Percentiles rank a stretch among this genome's conserved stretches.
These are phyloP conservation scores for Cercospora brassicicola DNA, from an alignment of 2,329 filamentous ascomycete species.

Conservation along the genomic window DNA sequence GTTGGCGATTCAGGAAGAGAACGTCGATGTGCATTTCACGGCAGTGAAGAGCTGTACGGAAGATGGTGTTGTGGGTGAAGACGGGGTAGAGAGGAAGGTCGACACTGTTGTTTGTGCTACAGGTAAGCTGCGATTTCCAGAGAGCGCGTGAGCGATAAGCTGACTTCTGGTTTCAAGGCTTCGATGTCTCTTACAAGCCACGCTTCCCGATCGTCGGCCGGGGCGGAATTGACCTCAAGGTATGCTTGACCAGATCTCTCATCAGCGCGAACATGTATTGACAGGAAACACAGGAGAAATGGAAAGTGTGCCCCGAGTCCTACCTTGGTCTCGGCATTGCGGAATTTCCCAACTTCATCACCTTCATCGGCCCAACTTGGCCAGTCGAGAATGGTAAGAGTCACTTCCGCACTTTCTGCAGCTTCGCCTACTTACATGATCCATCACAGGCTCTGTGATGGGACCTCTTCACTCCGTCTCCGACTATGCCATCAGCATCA, in stretches of 20 bases:
- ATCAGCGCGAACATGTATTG: background rate
- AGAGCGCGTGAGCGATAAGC: background rate
- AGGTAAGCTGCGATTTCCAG: background rate
- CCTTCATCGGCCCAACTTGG: conserved; percentile 41
- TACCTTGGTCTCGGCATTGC: conserved; percentile 48
- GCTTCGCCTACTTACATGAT: conserved; percentile 33
- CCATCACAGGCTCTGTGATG: conserved; percentile 49
- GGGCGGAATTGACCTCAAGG: conserved; percentile 43
- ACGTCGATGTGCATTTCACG: conserved; percentile 55
- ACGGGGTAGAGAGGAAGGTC: conserved; percentile 45
- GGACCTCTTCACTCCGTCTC: conserved; percentile 43
- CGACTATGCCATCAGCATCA: conserved; percentile 45
- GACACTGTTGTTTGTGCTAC: conserved; percentile 51
- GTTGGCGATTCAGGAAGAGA: conserved; percentile 51
- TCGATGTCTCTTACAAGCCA: conserved; percentile 47
- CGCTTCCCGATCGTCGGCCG: conserved; percentile 48
- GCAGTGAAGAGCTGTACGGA: conserved; percentile 49
- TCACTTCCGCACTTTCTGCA: background rate
- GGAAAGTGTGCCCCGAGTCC: conserved; percentile 41
- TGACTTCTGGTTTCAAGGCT: conserved; percentile 36
- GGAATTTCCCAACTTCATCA: conserved; percentile 46
- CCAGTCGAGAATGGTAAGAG: conserved; percentile 45
- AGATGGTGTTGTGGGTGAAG: conserved; percentile 47
- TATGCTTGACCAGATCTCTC: background rate
- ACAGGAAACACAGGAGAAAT: conserved; percentile 35